Percentiles rank a stretch among this genome's conserved stretches.
Evolutionary conservation across 208 protist species (phyloP).

Genomic region (Trypanosoma melophagium): DNA sequence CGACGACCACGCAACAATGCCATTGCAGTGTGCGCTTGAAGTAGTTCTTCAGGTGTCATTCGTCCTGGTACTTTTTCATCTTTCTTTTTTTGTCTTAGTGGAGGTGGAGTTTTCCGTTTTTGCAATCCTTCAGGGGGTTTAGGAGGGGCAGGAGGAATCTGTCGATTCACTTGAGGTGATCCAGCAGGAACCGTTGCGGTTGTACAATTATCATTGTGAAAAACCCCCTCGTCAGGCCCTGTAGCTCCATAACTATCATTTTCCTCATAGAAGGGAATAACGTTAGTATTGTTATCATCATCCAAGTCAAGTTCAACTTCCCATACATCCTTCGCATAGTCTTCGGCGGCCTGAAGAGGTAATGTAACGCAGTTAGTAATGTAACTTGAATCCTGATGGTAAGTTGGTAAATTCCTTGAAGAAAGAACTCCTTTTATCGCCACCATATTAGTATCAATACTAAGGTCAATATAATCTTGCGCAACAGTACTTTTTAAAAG

Average conservation of each 20-base stretch:
- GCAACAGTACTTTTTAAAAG: constrained; percentile 35
- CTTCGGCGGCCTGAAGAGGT: constrained; percentile 9
- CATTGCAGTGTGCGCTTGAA: constrained; percentile 57
- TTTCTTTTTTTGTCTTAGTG: constrained; percentile 5
- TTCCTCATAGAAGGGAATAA: too few relatives aligned
- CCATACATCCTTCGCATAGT: constrained; percentile 35
- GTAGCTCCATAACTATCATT: constrained; percentile 8
- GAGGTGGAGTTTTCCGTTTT: constrained; percentile 24
- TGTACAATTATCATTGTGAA: constrained; percentile 5
- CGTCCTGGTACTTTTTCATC: background rate
- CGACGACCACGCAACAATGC: constrained; percentile 56
- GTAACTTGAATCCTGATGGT: constrained; percentile 3
- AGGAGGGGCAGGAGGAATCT: constrained; percentile 14
- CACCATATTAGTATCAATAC: constrained; percentile 21
- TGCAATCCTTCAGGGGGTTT: constrained; percentile 15
- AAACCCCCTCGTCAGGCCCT: constrained; percentile 15
- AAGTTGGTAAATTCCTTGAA: background rate
- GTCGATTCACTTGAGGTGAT: background rate
- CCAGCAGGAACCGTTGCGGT: background rate
- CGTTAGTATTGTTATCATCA: constrained; percentile 23
- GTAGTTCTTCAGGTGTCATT: constrained; percentile 36
- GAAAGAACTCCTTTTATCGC: constrained; percentile 17
- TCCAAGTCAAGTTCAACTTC: constrained; percentile 49
- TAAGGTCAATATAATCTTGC: constrained; percentile 27
- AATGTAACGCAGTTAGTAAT: background rate